Base-by-base conservation (phyloP, 805 yeast species). In the Yarrowia phangngaensis region DNA sequence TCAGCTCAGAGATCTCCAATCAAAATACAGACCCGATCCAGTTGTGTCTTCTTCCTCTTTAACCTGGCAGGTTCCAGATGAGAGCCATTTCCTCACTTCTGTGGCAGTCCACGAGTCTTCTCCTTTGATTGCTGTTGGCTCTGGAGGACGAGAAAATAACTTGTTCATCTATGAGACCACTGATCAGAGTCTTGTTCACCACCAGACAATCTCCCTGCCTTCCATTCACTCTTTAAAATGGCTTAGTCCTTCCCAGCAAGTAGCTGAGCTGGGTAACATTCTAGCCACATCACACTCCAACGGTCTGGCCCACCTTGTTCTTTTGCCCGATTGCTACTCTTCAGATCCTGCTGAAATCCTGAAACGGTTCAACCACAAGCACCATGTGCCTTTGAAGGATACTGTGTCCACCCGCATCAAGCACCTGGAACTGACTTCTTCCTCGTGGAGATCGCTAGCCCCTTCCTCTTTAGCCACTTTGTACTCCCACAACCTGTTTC, bases 281-380 rank as follows among this genome's bases (percentile, higher is more conserved):
- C 56, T 69, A 1, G 66, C 69, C 4, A 73, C 94, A 0, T 95
- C 95, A 8, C 92, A 87, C 61, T 74, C 73, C 45, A 76, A 78
- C 52, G 96, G 96, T 2, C 67, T 74, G 49, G 85, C 80, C 0
- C 85, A 89, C 63, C 62, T 88, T 52, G 76, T 85, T 3, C 69
- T 82, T 13, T 70, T 87, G 7, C 92, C 95, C 1, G 74, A 71
- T 36, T 65, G 76, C 0, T 61, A 66, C 19, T 68, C 66, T 4
- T 72, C 72, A 17, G 69, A 73, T 50, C 66, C 67, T 1, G 95
- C 96, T 0, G 86, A 80, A 61, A 82, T 88, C 15, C 67, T 82
- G 53, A 83, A 79, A 60, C 69, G 94, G 28, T 88, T 81, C 68
- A 85, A 85, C 63, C 96, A 88, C 66, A 68, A 73, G 43, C 80